Base-by-base conservation (phyloP, 305 asterid genomes). In the Striga hermonthica region DNA sequence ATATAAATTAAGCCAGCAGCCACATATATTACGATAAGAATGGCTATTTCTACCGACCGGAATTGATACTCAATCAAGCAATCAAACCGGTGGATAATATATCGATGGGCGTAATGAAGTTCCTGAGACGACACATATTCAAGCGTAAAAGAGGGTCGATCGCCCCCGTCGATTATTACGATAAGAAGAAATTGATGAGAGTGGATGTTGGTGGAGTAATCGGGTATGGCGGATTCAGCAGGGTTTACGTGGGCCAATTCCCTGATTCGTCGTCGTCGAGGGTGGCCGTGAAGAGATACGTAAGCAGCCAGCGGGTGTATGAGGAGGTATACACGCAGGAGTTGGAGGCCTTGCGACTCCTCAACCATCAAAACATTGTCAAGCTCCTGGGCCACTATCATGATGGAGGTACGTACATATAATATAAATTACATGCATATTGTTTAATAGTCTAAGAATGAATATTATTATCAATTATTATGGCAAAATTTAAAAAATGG, bases 371-470 rank as follows among this genome's bases (percentile, higher is more conserved):
- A 0, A 4, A 48, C 39, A 78, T 78, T 11, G 77, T 78, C 65
- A 78, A 71, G 52, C 81, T 88, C 12, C 73, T 85, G 36, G 93
- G 79, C 45, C 76, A 76, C 48, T 80, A 83, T 56, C 75, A 80
- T 11, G 82, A 81, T 64, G 72, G 50, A 76, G 91, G 91, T 85
- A 61, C n/a, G 1, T 9, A 5, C 15, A 4, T 10, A 4, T 48
- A 13, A 52, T 50, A 13, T 5, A 52, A 0, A 4, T 16, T 13
- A 6, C 6, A 3, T 49, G 13, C 28, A 12, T 9, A 10, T n/a
- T n/a, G 31, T 22, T 22, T 22, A 22, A 22, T 22, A n/a, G n/a
- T n/a, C n/a, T n/a, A n/a, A n/a, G n/a, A n/a, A n/a, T n/a, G n/a
- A n/a, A n/a, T n/a, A n/a, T n/a, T n/a, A n/a, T n/a, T n/a, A n/a